These are phyloP conservation scores for Sugiyamaella lignohabitans DNA, from an alignment of 805 yeast species.

Conservation along the genomic window DNA sequence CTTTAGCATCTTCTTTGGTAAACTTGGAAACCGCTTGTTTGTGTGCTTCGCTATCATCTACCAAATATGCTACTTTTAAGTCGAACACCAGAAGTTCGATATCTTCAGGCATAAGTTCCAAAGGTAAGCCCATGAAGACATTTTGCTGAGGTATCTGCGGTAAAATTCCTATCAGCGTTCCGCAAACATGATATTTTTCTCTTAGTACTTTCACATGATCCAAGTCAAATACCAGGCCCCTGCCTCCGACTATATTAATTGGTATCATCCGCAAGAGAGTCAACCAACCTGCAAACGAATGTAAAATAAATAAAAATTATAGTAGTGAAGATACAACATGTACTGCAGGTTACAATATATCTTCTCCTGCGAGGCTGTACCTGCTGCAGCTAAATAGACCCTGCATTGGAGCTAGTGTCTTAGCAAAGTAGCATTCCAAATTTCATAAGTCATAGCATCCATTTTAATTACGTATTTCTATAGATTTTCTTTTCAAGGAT, in stretches of 20 bases:
- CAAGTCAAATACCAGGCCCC: constrained; percentile 54
- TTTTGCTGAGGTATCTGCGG: constrained; percentile 93
- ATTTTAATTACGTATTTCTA: too few relatives aligned
- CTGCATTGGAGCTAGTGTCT: too few relatives aligned
- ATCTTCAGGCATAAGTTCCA: constrained; percentile 69
- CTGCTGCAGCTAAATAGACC: too few relatives aligned
- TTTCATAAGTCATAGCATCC: too few relatives aligned
- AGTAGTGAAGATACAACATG: too few relatives aligned
- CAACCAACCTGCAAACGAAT: too few relatives aligned
- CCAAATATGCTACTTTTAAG: constrained; percentile 38
- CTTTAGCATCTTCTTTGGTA: constrained; percentile 16
- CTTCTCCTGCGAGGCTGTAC: too few relatives aligned
- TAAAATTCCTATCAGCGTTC: constrained; percentile 74
- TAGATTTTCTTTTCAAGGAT: too few relatives aligned
- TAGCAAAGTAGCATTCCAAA: too few relatives aligned
- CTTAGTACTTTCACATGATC: constrained; percentile 51
- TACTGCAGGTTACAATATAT: too few relatives aligned
- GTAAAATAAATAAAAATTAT: too few relatives aligned
- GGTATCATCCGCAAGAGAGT: constrained; percentile 24
- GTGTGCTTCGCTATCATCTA: constrained; percentile 36
- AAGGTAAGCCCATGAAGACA: constrained; percentile 76
- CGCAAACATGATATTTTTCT: constrained; percentile 54
- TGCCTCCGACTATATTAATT: constrained; percentile 36
- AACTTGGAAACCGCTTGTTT: constrained; percentile 13
- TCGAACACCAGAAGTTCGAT: constrained; percentile 53